Conservation (phyloP, 2,329 filamentous ascomycete genomes). For the Nannizziopsis arthrosporioides region DNA sequence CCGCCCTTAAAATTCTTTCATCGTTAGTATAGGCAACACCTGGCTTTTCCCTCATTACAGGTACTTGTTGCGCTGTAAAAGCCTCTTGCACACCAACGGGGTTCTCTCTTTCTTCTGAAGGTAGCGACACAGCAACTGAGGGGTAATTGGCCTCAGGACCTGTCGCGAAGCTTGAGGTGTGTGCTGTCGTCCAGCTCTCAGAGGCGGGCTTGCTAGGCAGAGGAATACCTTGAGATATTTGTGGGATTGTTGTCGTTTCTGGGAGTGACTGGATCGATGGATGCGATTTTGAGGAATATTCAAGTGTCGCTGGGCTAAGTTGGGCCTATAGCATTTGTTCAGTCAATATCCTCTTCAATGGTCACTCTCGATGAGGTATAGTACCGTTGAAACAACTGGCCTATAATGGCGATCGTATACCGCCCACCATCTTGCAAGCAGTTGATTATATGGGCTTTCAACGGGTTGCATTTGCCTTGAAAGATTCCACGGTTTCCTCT, state of each 20-base stretch:
- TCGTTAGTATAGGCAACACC: neutral
- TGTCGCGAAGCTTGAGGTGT: no score
- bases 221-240: no score
- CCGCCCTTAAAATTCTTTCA: neutral
- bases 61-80: no score
- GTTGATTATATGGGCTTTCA: constrained; percentile 57
- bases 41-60: neutral
- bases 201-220: no score
- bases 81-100: no score
- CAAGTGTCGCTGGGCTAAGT: neutral
- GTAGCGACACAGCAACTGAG: no score
- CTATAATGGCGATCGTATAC: constrained; percentile 82
- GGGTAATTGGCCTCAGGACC: no score
- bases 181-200: no score
- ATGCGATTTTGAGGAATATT: neutral
- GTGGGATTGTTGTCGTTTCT: no score
- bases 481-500: constrained; percentile 75
- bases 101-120: no score
- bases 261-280: no score
- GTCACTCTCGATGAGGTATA: neutral
- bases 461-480: constrained; percentile 32
- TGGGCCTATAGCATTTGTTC: neutral
- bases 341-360: neutral
- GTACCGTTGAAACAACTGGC: constrained; percentile 14
- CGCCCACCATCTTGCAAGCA: constrained; percentile 83